Conservation (phyloP, 176 grass and related monocot species). For the Leersia perrieri region DNA sequence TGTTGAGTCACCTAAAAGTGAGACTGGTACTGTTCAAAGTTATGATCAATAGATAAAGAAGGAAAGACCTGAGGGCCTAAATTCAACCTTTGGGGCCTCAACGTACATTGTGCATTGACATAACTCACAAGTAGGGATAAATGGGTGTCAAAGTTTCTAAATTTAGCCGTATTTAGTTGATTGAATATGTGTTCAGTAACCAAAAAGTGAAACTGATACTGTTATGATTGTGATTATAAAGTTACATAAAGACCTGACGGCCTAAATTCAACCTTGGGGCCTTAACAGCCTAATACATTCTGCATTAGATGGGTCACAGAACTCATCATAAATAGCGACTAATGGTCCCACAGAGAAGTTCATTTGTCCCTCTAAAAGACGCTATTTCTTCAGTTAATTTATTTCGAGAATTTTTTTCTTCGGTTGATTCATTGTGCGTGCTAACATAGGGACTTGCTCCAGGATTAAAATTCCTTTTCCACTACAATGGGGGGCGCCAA, state of each 20-base stretch:
- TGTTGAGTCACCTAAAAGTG: background rate
- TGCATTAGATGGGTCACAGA: background rate
- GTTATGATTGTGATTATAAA: no score
- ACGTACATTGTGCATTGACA: background rate
- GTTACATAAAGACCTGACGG: background rate
- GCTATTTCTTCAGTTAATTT: background rate
- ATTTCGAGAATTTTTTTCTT: background rate
- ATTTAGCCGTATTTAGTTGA: background rate
- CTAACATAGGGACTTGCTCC: constrained; percentile 9
- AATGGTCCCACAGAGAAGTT: background rate
- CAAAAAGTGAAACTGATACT: background rate
- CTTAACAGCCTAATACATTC: background rate
- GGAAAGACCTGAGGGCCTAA: background rate
- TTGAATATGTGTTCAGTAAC: background rate
- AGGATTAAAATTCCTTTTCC: constrained; percentile 98
- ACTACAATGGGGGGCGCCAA: constrained; percentile 94
- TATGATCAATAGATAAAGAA: background rate
- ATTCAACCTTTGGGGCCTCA: background rate
- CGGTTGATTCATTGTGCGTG: background rate
- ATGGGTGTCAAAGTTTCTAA: background rate
- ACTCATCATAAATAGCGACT: background rate
- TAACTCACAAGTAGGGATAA: background rate
- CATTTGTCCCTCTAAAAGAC: background rate
- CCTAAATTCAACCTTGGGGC: background rate
- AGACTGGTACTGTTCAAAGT: background rate